Base-by-base conservation (phyloP, 1,284 basidiomycete species). In the Melampsora americana region DNA sequence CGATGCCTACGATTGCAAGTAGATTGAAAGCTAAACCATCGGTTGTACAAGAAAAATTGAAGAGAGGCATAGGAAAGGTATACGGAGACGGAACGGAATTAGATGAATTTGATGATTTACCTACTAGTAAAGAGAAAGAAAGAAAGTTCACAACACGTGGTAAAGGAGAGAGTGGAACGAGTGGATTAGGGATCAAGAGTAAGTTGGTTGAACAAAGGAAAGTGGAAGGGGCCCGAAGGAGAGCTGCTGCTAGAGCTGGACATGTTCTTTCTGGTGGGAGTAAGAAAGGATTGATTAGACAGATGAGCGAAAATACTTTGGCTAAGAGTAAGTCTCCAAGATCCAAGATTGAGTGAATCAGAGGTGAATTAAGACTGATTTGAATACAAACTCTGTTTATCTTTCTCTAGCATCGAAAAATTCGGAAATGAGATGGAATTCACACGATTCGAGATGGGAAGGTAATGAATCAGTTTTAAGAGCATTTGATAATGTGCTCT, bases 401-500 rank as follows among this genome's bases (percentile, higher is more conserved):
- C 56, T 78, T 66, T 77, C 65, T 69, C 16, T 72, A 78, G 66
- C 71, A 56, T 32, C 81, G 93, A 92, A 92, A 60, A 88, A 95
- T 76, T 92, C 92, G 28, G 93, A 95, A 77, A 98, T 98, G 95
- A 92, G 89, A 79, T 98, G 93, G 92, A 97, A 98, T 83, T 92
- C 93, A 28, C 85, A 85, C 44, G 89, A 89, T 9, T 87, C 92
- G 30, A 90, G 92, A 28, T 98, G 95, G 95, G 95, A 98, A 85
- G 95, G 95, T 77, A 97, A 98, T 83, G 95, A 98, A 79, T 88
- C 90, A 73, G 88, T 89, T 14, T 86, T 97, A 56, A 88, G 91
- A 77, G 93, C 93, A 77, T 98, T 97, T 83, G 95, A 97, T 80
- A 87, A 88, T 39, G 89, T 88, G 5, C 86, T 91, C 61, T 88